Base-by-base conservation (phyloP, 345 rosid genomes). In the Firmiana major region DNA sequence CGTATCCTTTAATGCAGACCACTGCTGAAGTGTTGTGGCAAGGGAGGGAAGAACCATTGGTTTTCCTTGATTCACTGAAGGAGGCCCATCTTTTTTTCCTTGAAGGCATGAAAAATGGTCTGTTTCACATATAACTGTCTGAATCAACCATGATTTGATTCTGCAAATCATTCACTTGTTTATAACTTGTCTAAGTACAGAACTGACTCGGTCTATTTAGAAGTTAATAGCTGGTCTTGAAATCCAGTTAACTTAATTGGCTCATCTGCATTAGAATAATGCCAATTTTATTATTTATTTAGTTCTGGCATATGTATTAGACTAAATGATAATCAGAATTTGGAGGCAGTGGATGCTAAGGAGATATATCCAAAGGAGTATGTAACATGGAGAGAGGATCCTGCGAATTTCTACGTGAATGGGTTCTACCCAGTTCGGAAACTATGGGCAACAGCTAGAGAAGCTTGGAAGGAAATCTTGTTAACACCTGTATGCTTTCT, bases 61-160 rank as follows among this genome's bases (percentile, higher is more conserved):
- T 85, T 77, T 90, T 85, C 78, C 91, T 90, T 1, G 91, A 90
- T 82, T 90, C 89, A 40, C 63, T 88, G 84, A 87, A 87, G 83
- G 88, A 90, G 78, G 90, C 87, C 57, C 93, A 88, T 83, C 79
- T 90, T 16, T 88, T 80, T 48, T 87, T 42, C 81, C 93, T 90
- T 36, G 91, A 90, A 84, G 93, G 93, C 85, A 87, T 90, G 90
- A 90, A 72, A 90, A 90, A 87, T 85, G 91, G 91, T 87, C 87
- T 68, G 88, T 83, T 72, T 9, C 71, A 24, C 46, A 7, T 31
- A 57, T 67, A 17, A 73, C 24, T 19, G 24, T 34, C 9, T 31
- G 31, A 51, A 40, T 42, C 26, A n/a, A 40, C 69, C 42, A 59
- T 73, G 42, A 51, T 69, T 60, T 67, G 55, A 34, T 78, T 65